Base-by-base conservation (phyloP, 306 rosid species). In the Inga leiocalycina region DNA sequence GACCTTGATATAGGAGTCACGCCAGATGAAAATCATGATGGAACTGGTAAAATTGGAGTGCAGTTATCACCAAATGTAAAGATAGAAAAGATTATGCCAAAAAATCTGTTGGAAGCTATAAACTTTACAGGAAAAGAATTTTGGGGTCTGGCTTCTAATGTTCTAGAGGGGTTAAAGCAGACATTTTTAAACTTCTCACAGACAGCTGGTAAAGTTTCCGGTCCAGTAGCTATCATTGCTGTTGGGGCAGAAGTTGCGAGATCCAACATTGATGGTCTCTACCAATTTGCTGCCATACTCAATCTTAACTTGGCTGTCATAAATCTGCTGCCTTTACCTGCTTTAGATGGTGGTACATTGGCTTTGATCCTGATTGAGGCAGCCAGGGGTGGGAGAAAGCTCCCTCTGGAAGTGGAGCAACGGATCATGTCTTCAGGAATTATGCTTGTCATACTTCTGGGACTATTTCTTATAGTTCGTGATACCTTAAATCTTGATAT, bases 11-110 rank as follows among this genome's bases (percentile, higher is more conserved):
- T 97, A 66, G 81, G 91, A 81, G 97, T 94, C 64, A 97, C 95
- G 61, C 97, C 99, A 2, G 98, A 97, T 87, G 95, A 91, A 87
- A 92, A 77, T 88, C 83, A 45, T 76, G 99, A 97, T 86, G 98
- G 99, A 79, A 92, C 98, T 24, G 99, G 99, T 39, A 92, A 91
- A 84, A 97, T 97, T 76, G 99, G 99, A 74, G 99, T 97, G 80
- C 98, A 97, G 76, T 80, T 97, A 69, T 90, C 98, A 30, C 98
- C 97, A 22, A 97, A 94, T 87, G 87, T 90, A 2, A 97, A 84
- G 91, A n/a, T 92, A 45, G 84, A 86, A 0, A 94, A 97, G 77
- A 89, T 89, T 83, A 64, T 83, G 22, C 94, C 99, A 0, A 76
- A 79, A 70, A 90, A 77, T 81, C 66, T 90, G 9, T 56, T 48